Percentiles rank a stretch among this genome's conserved stretches.
These are phyloP conservation scores for Phyllosticta citriasiana DNA, from an alignment of 2,329 filamentous ascomycete species.

Conservation along the genomic window DNA sequence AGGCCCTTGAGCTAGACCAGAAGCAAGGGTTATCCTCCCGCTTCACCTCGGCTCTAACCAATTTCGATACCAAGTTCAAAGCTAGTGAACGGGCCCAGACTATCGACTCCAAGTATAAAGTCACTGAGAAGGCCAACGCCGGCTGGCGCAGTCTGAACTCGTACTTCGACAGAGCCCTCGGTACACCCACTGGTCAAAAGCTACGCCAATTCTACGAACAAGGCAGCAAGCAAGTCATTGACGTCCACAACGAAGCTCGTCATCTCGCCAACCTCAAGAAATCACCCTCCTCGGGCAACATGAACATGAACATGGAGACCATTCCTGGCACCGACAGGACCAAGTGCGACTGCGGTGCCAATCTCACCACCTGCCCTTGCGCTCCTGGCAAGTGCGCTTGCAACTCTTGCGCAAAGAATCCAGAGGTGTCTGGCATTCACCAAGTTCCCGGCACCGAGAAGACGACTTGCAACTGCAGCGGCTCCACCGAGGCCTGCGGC, in stretches of 20 bases:
- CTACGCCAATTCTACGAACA: conserved; percentile 80
- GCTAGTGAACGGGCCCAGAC: conserved; percentile 78
- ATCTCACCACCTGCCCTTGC: conserved; percentile 35
- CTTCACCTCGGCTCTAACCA: conserved; percentile 67
- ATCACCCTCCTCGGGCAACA: conserved; percentile 14
- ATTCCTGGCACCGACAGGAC: conserved; percentile 33
- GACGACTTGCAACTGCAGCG: conserved; percentile 36
- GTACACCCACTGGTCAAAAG: conserved; percentile 79
- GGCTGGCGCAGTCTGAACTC: conserved; percentile 61
- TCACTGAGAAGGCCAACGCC: conserved; percentile 61
- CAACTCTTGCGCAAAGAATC: conserved; percentile 37
- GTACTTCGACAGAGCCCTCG: conserved; percentile 91
- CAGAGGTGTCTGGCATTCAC: conserved; percentile 15
- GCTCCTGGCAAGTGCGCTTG: conserved; percentile 38
- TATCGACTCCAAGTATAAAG: conserved; percentile 74
- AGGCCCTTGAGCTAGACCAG: conserved; percentile 77
- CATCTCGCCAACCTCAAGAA: conserved; percentile 81
- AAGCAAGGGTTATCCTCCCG: conserved; percentile 75
- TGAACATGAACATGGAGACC: conserved; percentile 23
- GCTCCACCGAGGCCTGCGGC: conserved; percentile 32
- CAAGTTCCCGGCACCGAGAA: neutral
- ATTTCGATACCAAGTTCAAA: conserved; percentile 77
- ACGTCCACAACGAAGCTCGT: conserved; percentile 85
- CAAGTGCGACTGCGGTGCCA: conserved; percentile 38
- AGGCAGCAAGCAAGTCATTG: conserved; percentile 78